Evolutionary conservation across 371 early-diverging fungal genomes (phyloP).

Genomic region (Apophysomyces elegans): DNA sequence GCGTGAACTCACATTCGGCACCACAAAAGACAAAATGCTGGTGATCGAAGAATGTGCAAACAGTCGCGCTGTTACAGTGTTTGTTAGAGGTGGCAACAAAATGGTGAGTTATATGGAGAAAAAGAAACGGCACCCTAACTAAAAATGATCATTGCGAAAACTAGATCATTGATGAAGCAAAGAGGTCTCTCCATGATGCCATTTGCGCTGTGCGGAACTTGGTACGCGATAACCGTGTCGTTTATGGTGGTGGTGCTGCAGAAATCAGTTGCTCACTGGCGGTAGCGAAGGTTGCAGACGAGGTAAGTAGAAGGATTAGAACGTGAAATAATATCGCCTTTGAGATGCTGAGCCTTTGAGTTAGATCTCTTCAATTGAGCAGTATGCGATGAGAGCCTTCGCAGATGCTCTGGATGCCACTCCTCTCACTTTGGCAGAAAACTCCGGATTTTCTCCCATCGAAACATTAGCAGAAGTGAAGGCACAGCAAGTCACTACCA

Average conservation of each 20-base stretch:
- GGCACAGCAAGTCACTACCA: constrained; percentile 83
- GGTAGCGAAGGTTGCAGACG: constrained; percentile 90
- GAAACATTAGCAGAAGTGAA: constrained; percentile 92
- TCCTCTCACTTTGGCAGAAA: constrained; percentile 97
- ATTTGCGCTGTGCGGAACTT: constrained; percentile 99
- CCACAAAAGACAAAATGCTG: constrained; percentile 97
- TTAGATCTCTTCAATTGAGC: constrained; percentile 84
- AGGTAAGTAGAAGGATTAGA: constrained; percentile 29
- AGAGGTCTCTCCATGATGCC: constrained; percentile 98
- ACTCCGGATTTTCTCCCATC: constrained; percentile 95
- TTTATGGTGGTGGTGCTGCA: constrained; percentile 99
- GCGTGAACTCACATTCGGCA: constrained; percentile 94
- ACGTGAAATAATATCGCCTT: too few species aligned
- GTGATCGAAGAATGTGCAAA: constrained; percentile 98
- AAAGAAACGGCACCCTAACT: too few species aligned
- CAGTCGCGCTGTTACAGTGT: constrained; percentile 95
- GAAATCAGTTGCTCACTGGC: constrained; percentile 95
- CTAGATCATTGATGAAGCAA: constrained; percentile 98
- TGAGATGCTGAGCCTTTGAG: too few species aligned
- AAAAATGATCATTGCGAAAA: neutral
- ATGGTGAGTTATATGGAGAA: constrained; percentile 52
- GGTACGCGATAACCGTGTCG: constrained; percentile 93
- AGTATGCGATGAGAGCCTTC: constrained; percentile 97
- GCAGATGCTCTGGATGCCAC: constrained; percentile 95
- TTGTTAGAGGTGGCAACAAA: constrained; percentile 98